Evolutionary conservation across 225 moss, liverwort and hornwort species (phyloP), one percentile per base, ranked within the genome.

Genomic region (Neckera pumila): DNA sequence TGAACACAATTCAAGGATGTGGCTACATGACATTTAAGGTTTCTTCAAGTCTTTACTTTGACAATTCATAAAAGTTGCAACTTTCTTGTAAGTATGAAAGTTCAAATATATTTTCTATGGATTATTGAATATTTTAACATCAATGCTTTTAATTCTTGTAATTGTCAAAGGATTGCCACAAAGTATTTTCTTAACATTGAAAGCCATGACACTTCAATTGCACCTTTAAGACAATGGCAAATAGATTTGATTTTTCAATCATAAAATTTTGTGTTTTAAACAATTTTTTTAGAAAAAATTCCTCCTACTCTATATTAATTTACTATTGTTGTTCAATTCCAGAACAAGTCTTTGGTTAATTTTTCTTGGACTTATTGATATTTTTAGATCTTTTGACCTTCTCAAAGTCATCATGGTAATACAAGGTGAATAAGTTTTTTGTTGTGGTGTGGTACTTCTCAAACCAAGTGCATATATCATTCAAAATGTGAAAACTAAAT

Each of bases 371-470:
- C 40, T 25, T 40, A 3, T 19, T 2, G 6, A 73, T 73, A 17
- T 45, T 30, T 30, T 1, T 45, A 4, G 1, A 30, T 11, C 2
- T 27, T 73, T 28, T 1, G 4, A 30, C 6, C 6, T 45, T 43
- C 0, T 1, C 0, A 17, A 45, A 45, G 18, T 11, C 1, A 73
- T 47, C 2, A 30, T 18, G 3, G 7, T 30, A 11, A 4, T 45
- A 2, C 3, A 0, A 30, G 0, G 30, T 30, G 4, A 18, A 30
- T 45, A 30, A 17, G 9, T 30, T 45, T 3, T 30, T 73, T 17
- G 3, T 28, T 72, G 2, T 72, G 0, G 17, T 72, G 10, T 17
- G 2, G 11, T 18, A 18, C 11, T 30, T 47, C 2, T 73, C 47
- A 45, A 73, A 47, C 4, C 2, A 18, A 18, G 18, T 47, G 30